Evolutionary conservation across 139 green algal genomes (phyloP), one percentile per base, ranked within the genome.

Genomic region (Limnomonas spitsbergensis): DNA sequence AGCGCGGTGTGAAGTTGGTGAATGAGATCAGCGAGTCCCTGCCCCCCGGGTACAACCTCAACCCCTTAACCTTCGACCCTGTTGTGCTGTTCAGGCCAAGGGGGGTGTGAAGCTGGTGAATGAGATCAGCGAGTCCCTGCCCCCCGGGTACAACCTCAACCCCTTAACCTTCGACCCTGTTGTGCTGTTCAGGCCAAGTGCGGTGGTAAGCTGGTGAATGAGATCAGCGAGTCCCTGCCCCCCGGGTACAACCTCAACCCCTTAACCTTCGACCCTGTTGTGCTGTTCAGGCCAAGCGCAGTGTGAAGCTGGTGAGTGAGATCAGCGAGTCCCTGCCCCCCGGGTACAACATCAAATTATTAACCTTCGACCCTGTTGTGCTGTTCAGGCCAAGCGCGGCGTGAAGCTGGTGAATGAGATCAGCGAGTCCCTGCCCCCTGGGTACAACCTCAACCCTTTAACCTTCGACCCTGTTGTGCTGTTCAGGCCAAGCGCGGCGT

Each of bases 151-250:
- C 14, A 61, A 29, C 9, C 71, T 38, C 71, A 52, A 29, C 73
- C 68, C 67, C 40, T 81, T 26, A 73, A 80, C 14, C 69, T 61
- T 29, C 47, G 14, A 61, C n/a, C n/a, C n/a, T n/a, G n/a, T n/a
- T n/a, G n/a, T n/a, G n/a, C n/a, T n/a, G n/a, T n/a, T 61, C 47
- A 61, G 47, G 66, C 66, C 24, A 72, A 72, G 29, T 34, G 31
- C 6, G 66, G 66, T 20, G 66, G 9, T 32, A 7, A 37, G 26
- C 29, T 72, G 27, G 66, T 72, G 66, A 72, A 72, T 20, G 29
- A 37, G 9, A 20, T 72, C 9, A 39, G n/a, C 24, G 14, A 61
- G 14, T 20, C 47, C 20, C 14, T 61, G 20, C 14, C 47, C 14
- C 20, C 20, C 20, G 47, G 47, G 14, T 29, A 61, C 14, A 20